These are phyloP conservation scores for Phytophthora citricola DNA, from an alignment of 352 stramenopile species.

Conservation along the genomic window DNA sequence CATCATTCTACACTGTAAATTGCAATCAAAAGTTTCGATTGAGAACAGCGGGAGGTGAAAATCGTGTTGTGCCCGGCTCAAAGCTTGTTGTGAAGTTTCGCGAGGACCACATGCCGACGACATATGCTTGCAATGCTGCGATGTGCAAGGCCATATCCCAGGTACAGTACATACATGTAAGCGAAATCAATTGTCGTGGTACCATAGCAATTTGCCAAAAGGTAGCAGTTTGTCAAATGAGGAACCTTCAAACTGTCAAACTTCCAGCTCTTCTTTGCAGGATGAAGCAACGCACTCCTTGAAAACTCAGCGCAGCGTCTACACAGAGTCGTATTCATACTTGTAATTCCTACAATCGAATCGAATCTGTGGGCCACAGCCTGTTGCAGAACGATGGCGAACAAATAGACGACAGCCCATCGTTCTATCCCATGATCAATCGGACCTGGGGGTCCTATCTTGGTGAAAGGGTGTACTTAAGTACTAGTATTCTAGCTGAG, in stretches of 20 bases:
- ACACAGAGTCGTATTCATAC: neutral
- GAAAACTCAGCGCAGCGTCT: neutral
- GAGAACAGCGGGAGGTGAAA: too few species aligned
- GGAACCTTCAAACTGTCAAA: too few species aligned
- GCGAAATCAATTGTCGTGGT: neutral
- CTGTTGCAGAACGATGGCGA: too few species aligned
- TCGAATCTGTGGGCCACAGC: too few species aligned
- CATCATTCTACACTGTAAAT: too few species aligned
- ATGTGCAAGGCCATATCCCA: neutral
- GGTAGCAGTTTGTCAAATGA: too few species aligned
- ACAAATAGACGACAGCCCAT: neutral
- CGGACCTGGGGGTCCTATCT: neutral
- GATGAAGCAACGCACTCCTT: neutral
- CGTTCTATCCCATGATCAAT: neutral
- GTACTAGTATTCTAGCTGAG: constrained; percentile 1
- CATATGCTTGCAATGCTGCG: constrained; percentile 12
- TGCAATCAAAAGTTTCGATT: too few species aligned
- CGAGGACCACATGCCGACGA: constrained; percentile 7
- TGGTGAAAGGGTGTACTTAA: neutral
- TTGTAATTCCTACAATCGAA: too few species aligned
- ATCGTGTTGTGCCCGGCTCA: constrained; percentile 14
- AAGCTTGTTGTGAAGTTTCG: constrained; percentile 10
- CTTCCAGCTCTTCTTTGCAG: too few species aligned
- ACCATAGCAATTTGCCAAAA: too few species aligned
- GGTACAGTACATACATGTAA: neutral